A percentile compares a stretch with the other conserved stretches of the same genome.
These are phyloP conservation scores for Teratosphaeria nubilosa DNA, from an alignment of 2,329 filamentous ascomycete genomes.

Conservation along the genomic window DNA sequence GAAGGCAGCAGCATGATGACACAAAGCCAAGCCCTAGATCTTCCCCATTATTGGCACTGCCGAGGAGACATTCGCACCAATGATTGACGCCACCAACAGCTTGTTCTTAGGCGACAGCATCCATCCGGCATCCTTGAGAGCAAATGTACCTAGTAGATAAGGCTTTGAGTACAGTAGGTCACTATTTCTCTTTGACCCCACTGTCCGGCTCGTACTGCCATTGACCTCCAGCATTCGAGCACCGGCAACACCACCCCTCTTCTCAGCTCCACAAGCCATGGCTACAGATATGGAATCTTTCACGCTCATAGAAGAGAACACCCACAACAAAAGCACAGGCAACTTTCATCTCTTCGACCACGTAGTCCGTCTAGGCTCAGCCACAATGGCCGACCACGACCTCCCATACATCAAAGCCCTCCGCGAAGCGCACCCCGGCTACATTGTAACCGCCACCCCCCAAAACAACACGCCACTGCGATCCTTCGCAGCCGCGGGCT, in stretches of 20 bases:
- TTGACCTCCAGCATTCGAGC: background rate
- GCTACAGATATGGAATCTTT: constrained; percentile 19
- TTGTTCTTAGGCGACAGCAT: background rate
- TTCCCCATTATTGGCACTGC: background rate
- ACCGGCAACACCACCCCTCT: background rate
- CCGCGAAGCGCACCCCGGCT: constrained; percentile 26
- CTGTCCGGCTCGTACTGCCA: background rate
- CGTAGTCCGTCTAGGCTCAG: constrained; percentile 26
- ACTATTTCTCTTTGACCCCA: too few relatives aligned
- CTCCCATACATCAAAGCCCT: constrained; percentile 29
- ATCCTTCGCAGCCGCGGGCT: constrained; percentile 33
- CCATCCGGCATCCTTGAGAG: background rate
- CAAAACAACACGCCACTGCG: constrained; percentile 28
- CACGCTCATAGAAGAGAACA: constrained; percentile 21
- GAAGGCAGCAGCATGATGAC: background rate
- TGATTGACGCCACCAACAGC: background rate
- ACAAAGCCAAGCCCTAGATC: background rate
- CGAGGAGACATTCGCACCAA: background rate
- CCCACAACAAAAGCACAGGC: background rate
- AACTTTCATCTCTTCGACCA: constrained; percentile 27
- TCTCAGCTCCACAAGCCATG: background rate
- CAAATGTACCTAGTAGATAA: background rate
- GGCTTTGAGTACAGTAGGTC: background rate
- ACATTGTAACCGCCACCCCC: constrained; percentile 31
- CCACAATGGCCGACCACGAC: constrained; percentile 29